Evolutionary conservation across 208 protist genomes (phyloP), one percentile per base, ranked within the genome.

Genomic region (Trypanosoma cruzi): DNA sequence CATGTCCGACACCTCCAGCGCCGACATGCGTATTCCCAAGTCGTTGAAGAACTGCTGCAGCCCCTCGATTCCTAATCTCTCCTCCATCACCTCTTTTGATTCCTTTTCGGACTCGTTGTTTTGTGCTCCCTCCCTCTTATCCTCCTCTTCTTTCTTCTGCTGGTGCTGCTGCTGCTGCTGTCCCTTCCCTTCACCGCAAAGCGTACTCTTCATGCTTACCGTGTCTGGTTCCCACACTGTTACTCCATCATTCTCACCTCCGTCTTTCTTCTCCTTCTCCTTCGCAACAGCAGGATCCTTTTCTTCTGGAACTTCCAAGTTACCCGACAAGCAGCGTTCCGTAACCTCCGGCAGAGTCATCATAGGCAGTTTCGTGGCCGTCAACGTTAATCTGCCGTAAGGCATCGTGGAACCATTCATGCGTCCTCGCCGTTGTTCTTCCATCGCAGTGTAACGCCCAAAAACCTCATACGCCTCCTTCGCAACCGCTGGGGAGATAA

Each of bases 1-100:
- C 32, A 89, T 24, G 16, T 89, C 84, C 13, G 66, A 58, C 29
- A 93, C 79, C 49, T 89, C 88, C 8, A 88, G 74, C 22, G 74
- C 54, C 0, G 88, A 82, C 11, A 84, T 72, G 0, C 70, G 61
- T 0, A 77, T 64, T 13, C 78, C 83, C 24, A 89, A 36, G 34
- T 80, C 79, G 10, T 77, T 36, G 53, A 88, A 78, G 24, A 89
- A 77, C 59, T 69, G 66, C 61, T 86, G 82, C 22, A 93, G 61
- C 1, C 76, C 82, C 26, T 64, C 31, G 20, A 86, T 74, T 4
- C 74, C 76, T 3, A 77, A 22, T n/a, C 82, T 73, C 32, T 31
- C 34, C n/a, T 79, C 54, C n/a, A n/a, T n/a, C n/a, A n/a, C n/a
- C 22, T 80, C 66, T 32, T 26, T n/a, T 32, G n/a, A n/a, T 34